Evolutionary conservation across 176 grass and related monocot species (phyloP).

Genomic region (maize (Zea mays)): DNA sequence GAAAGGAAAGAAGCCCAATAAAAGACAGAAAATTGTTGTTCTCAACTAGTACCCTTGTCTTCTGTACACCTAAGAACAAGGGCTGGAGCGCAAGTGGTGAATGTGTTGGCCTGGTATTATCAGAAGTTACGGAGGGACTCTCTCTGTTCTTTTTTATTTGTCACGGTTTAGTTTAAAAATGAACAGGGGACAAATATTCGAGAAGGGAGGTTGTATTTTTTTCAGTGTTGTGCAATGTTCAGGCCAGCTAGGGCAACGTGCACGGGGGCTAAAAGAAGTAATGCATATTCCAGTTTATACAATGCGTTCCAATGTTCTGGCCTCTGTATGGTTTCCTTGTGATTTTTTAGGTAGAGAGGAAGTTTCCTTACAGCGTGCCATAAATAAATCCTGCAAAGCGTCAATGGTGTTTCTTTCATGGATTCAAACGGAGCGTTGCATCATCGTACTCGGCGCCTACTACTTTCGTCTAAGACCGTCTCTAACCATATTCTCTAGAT

Average conservation of each 20-base stretch:
- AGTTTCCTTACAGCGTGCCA: background rate
- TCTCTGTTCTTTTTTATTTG: too few relatives aligned
- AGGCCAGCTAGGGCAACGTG: conserved; percentile 8
- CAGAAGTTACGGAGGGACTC: background rate
- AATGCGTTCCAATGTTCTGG: background rate
- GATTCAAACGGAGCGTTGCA: background rate
- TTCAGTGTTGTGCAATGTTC: conserved; percentile 29
- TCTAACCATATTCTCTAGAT: too few relatives aligned
- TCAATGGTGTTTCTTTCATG: background rate
- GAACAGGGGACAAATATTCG: too few relatives aligned
- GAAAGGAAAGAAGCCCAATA: conserved; percentile 48
- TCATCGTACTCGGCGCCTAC: background rate
- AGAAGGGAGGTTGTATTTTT: background rate
- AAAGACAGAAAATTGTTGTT: conserved; percentile 78
- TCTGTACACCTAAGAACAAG: background rate
- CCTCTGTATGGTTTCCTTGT: background rate
- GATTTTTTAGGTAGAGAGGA: background rate
- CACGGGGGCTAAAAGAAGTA: background rate
- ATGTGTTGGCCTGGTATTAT: conserved; percentile 12
- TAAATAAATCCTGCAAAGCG: background rate
- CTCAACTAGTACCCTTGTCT: conserved; percentile 47
- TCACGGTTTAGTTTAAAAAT: too few relatives aligned
- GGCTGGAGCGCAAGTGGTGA: background rate
- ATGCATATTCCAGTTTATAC: background rate
- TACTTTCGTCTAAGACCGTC: background rate